Base-by-base conservation (phyloP, 345 rosid genomes). In the Gossypium herbaceum region DNA sequence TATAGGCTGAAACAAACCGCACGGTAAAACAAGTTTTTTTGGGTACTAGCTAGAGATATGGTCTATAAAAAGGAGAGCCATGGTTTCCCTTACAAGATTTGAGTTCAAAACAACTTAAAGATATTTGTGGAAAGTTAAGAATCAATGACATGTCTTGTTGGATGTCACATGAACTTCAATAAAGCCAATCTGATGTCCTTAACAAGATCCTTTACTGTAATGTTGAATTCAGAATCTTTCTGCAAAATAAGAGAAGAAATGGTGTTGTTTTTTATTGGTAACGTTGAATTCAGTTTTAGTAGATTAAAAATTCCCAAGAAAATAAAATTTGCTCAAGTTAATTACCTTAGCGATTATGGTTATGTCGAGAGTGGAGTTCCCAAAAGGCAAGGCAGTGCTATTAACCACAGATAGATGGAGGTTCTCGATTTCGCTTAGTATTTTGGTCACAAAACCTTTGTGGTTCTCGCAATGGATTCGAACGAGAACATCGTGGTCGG, bases 311-410 rank as follows among this genome's bases (percentile, higher is more conserved):
- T 34, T 34, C 7, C 41, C 41, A 34, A 34, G 41, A 34, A 34
- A 16, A 8, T 13, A 15, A 76, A 57, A 47, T 12, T 13, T 68
- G 17, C 45, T 45, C 13, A 16, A 7, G 56, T 17, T 48, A 7
- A 59, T 73, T 86, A 92, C 97, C 97, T 85, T 83, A 39, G 89
- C 79, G 63, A 88, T 81, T 20, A 92, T 77, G 58, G 92, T 90
- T 44, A 90, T 73, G 68, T 90, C 91, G n/a, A 90, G 84, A 50
- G 84, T 81, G 65, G 88, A 86, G 57, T 45, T 84, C 9, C 97
- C 97, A 76, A 92, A 90, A 2, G 91, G 86, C 78, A 90, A 75
- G 79, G 80, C 81, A 60, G 80, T 84, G 79, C 78, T 88, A 69
- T 82, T 92, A 67, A 82, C 75, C n/a, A 86, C 73, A 27, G 86